A percentile compares a stretch with the other conserved stretches of the same genome.
phyloP scores from a whole-genome alignment of 2,329 filamentous ascomycete species.

The Fragosphaeria purpurea region DNA sequence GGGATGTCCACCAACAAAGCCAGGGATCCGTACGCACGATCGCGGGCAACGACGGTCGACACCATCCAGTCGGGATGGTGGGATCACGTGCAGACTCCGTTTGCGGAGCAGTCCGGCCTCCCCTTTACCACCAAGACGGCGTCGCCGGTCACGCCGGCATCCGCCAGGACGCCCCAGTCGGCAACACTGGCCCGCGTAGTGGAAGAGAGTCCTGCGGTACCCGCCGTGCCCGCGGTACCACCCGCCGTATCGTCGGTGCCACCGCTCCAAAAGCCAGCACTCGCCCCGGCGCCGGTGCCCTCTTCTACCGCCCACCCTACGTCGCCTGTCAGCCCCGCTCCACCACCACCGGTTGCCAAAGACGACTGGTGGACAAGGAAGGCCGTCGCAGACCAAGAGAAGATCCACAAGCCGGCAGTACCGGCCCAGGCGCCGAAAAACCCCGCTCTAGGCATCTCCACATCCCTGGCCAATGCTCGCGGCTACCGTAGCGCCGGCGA shows the following conservation, averaged over 20 bases:
- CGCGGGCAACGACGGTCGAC: conserved; percentile 35
- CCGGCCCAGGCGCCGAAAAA: conserved; percentile 1
- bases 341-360: background rate
- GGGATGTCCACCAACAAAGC: conserved; percentile 24
- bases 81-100: conserved; percentile 67
- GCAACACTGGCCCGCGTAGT: background rate
- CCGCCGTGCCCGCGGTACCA: background rate
- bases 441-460: conserved; percentile 11
- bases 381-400: conserved; percentile 17
- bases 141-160: conserved; percentile 9
- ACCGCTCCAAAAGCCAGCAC: no score
- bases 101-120: conserved; percentile 36
- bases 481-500: conserved; percentile 3
- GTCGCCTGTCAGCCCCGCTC: no score
- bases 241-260: no score
- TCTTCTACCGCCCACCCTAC: no score
- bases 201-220: background rate
- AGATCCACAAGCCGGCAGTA: background rate
- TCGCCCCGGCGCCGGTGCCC: no score
- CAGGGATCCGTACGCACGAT: conserved; percentile 23
- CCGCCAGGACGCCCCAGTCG: conserved; percentile 2
- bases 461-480: conserved; percentile 10
- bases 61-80: conserved; percentile 60
- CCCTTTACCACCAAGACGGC: conserved; percentile 30
- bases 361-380: conserved; percentile 29